Evolutionary conservation across 345 rosid species (phyloP).

Genomic region (Nasturtium officinale): DNA sequence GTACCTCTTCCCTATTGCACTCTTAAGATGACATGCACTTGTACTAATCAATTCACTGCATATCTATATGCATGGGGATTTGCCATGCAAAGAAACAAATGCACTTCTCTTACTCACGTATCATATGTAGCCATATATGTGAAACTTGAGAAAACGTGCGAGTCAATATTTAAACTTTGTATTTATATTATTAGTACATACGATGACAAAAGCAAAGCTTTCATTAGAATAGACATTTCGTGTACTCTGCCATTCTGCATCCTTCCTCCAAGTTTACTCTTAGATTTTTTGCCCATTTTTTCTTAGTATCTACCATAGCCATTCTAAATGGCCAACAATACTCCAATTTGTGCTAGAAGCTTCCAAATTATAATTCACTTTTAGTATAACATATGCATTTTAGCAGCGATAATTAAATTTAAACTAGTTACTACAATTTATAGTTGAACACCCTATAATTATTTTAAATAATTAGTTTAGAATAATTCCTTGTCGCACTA

Average conservation of each 20-base stretch:
- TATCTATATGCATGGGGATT: constrained; percentile 39
- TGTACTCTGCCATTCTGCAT: constrained; percentile 33
- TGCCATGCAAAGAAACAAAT: constrained; percentile 45
- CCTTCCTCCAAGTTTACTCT: constrained; percentile 33
- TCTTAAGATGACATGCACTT: constrained; percentile 43
- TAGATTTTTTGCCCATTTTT: constrained; percentile 13
- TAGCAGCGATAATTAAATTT: not conserved
- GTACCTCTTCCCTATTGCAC: constrained; percentile 38
- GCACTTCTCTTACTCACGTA: constrained; percentile 38
- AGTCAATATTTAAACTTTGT: constrained; percentile 31
- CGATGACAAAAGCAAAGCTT: constrained; percentile 42
- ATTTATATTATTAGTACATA: constrained; percentile 26
- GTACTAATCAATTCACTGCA: constrained; percentile 43
- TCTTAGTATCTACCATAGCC: constrained; percentile 13
- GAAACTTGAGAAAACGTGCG: constrained; percentile 41
- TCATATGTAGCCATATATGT: constrained; percentile 37
- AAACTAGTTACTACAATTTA: no score
- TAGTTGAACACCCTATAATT: no score
- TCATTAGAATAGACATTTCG: constrained; percentile 44
- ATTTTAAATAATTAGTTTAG: no score
- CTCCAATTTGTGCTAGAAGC: not conserved
- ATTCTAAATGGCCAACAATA: constrained; percentile 8
- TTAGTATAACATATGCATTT: not conserved
- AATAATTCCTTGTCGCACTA: no score
- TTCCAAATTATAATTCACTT: not conserved